Conservation (phyloP, 495 filamentous ascomycete genomes). For the Polyplosphaeria fusca region DNA sequence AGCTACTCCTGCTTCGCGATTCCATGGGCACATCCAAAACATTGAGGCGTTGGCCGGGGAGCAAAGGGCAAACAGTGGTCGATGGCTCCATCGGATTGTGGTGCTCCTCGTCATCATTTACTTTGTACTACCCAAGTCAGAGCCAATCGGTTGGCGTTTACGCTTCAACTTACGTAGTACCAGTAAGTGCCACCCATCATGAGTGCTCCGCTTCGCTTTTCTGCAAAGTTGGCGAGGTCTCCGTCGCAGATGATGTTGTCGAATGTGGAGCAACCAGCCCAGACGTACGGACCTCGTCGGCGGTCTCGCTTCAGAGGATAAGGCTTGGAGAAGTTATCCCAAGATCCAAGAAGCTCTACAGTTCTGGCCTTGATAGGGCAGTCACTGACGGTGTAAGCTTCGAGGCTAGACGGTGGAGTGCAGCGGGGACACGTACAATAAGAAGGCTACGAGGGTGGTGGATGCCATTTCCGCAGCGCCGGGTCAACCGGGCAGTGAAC, state of each 20-base stretch:
- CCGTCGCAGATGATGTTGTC: slow-evolving; percentile 82
- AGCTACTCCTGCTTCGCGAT: slow-evolving; percentile 42
- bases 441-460: slow-evolving; percentile 42
- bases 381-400: slow-evolving; percentile 46
- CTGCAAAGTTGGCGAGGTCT: slow-evolving; percentile 48
- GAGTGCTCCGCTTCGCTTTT: slow-evolving; percentile 70
- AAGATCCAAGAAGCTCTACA: slow-evolving; percentile 82
- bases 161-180: slow-evolving; percentile 85
- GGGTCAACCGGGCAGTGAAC: slow-evolving; percentile 6
- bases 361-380: slow-evolving; percentile 63
- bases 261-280: slow-evolving; percentile 82
- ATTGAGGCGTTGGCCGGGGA: slow-evolving; percentile 83
- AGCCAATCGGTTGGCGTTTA: no score
- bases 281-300: slow-evolving; percentile 65
- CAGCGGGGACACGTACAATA: slow-evolving; percentile 34
- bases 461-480: slow-evolving; percentile 32
- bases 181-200: slow-evolving; percentile 93
- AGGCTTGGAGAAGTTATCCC: slow-evolving; percentile 80
- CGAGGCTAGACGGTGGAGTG: neutral
- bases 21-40: slow-evolving; percentile 75
- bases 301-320: slow-evolving; percentile 77
- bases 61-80: slow-evolving; percentile 77
- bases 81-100: slow-evolving; percentile 66
- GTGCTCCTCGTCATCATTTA: slow-evolving; percentile 71
- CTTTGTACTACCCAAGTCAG: slow-evolving; percentile 80